Conservation (phyloP, 2,329 filamentous ascomycete genomes). For the Coniosporium tulheliwenetii region DNA sequence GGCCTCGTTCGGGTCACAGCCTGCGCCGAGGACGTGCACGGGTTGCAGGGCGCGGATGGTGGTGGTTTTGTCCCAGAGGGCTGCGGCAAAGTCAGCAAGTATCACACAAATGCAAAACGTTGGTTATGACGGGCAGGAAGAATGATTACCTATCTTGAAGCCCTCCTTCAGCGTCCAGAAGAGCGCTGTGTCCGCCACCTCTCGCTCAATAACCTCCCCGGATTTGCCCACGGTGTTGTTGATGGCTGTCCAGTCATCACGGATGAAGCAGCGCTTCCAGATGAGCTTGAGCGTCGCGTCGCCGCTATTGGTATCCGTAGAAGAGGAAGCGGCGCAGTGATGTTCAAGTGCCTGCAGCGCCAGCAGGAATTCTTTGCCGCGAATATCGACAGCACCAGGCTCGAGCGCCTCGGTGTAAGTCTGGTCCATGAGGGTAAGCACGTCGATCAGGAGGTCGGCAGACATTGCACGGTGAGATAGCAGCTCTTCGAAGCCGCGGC, state of each 20-base stretch:
- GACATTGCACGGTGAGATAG: constrained; percentile 55
- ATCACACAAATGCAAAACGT: too few relatives aligned
- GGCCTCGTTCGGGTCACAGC: constrained; percentile 32
- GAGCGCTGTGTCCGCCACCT: constrained; percentile 35
- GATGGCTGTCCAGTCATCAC: constrained; percentile 69
- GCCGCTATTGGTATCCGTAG: constrained; percentile 27
- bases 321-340: constrained; percentile 6
- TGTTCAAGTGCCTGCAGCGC: constrained; percentile 46
- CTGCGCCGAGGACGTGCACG: constrained; percentile 38
- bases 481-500: constrained; percentile 52
- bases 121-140: background rate
- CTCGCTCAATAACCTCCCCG: constrained; percentile 42
- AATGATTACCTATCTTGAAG: constrained; percentile 43
- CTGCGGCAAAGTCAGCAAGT: constrained; percentile 4
- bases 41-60: constrained; percentile 11
- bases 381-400: constrained; percentile 31
- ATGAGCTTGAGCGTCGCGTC: constrained; percentile 46
- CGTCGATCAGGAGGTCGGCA: constrained; percentile 46
- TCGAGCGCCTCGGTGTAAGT: constrained; percentile 21
- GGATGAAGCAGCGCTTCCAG: constrained; percentile 75
- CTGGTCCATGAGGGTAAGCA: constrained; percentile 65
- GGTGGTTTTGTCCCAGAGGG: constrained; percentile 7
- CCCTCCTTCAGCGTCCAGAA: constrained; percentile 52
- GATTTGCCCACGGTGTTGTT: constrained; percentile 64
- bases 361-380: constrained; percentile 52